Conservation (phyloP, 305 asterid genomes). For the Rubia peregrina region DNA sequence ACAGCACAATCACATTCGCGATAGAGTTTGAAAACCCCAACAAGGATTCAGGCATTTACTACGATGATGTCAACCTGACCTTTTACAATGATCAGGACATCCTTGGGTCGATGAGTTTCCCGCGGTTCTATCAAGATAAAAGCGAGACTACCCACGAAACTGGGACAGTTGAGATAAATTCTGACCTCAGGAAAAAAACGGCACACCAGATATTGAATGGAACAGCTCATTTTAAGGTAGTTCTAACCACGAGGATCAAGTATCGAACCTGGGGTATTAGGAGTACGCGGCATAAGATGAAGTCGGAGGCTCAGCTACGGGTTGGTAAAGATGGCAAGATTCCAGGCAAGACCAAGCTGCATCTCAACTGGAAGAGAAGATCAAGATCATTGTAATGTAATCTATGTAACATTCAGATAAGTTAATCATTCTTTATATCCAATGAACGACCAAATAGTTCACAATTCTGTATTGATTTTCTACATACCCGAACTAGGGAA, state of each 20-base stretch:
- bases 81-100: constrained; percentile 7
- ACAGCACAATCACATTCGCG: background rate
- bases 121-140: constrained; percentile 8
- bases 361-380: constrained; percentile 4
- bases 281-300: constrained; percentile 8
- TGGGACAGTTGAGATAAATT: background rate
- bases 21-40: constrained; percentile 15
- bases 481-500: background rate
- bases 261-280: constrained; percentile 20
- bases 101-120: background rate
- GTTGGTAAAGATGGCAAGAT: constrained; percentile 17
- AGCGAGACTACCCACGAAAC: background rate
- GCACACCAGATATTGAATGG: background rate
- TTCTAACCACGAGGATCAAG: constrained; percentile 5
- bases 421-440: background rate
- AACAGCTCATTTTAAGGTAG: constrained; percentile 6
- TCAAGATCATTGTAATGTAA: background rate
- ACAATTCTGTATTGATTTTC: background rate
- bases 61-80: constrained; percentile 6
- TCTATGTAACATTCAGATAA: background rate
- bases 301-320: background rate
- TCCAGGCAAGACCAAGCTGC: constrained; percentile 18
- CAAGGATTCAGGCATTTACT: constrained; percentile 14
- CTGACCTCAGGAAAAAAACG: background rate
- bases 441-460: background rate